These are phyloP conservation scores for Polysphondylium violaceum DNA, from an alignment of 78 protist species.

Conservation along the genomic window DNA sequence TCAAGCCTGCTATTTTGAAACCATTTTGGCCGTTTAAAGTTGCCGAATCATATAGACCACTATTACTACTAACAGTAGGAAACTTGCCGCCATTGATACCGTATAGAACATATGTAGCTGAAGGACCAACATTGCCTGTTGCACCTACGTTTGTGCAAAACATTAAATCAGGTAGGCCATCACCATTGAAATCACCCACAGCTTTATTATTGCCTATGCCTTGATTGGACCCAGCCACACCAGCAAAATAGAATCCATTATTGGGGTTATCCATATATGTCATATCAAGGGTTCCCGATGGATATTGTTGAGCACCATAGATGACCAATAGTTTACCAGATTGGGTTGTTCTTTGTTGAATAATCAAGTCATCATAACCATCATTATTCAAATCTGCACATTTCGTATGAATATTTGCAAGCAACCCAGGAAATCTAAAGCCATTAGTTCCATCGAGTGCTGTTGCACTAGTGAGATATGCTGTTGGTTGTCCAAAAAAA, in stretches of 20 bases:
- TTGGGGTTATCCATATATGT: not conserved
- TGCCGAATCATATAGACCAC: not conserved
- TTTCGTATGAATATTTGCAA: not conserved
- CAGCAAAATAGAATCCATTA: not conserved
- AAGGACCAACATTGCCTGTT: no score
- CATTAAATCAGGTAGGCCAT: not conserved
- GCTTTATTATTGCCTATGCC: not conserved
- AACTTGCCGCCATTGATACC: conserved; percentile 29
- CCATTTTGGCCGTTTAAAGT: conserved; percentile 12
- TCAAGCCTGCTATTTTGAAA: not conserved
- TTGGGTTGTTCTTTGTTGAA: not conserved
- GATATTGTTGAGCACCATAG: conserved; percentile 2
- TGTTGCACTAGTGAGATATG: not conserved
- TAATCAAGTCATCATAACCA: conserved; percentile 1
- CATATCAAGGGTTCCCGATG: not conserved
- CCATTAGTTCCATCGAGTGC: conserved; percentile 12
- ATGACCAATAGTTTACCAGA: not conserved
- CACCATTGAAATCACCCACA: conserved; percentile 20
- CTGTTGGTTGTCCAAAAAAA: not conserved
- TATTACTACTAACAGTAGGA: not conserved
- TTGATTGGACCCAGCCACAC: not conserved
- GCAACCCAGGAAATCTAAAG: not conserved
- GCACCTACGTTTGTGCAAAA: not conserved
- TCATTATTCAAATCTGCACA: conserved; percentile 17
- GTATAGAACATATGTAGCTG: not conserved